phyloP scores from a whole-genome alignment of 306 rosid species.

The Coriaria nepalensis region DNA sequence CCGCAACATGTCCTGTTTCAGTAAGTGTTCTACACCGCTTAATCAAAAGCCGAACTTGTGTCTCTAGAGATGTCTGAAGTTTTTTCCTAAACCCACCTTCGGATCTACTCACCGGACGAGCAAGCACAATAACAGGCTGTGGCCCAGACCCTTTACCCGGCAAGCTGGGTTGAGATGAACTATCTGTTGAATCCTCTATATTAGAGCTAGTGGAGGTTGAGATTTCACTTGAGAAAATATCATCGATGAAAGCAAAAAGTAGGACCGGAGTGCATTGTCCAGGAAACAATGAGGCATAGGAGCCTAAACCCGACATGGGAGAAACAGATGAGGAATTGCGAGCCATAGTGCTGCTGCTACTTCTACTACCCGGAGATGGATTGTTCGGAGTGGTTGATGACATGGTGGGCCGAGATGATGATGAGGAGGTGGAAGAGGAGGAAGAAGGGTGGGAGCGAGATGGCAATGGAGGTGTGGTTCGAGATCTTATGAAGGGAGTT shows the following conservation, averaged over 20 bases:
- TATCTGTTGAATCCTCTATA: conserved; percentile 48
- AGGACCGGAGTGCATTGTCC: conserved; percentile 89
- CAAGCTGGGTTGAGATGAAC: conserved; percentile 38
- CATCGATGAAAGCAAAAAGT: conserved; percentile 66
- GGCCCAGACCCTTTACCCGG: conserved; percentile 66
- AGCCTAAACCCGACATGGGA: conserved; percentile 81
- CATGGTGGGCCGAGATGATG: conserved; percentile 33
- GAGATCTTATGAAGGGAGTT: conserved; percentile 60
- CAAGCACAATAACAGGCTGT: conserved; percentile 79
- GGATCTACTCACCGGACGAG: conserved; percentile 66
- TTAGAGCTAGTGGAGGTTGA: conserved; percentile 29
- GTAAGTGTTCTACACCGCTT: conserved; percentile 66
- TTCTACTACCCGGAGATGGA: conserved; percentile 56
- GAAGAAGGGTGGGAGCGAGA: conserved; percentile 44
- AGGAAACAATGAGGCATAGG: conserved; percentile 81
- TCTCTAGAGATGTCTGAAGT: conserved; percentile 75
- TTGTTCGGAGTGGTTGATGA: conserved; percentile 28
- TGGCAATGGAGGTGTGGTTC: conserved; percentile 20
- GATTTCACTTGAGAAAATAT: conserved; percentile 51
- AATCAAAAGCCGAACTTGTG: conserved; percentile 66
- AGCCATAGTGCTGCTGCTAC: conserved; percentile 41
- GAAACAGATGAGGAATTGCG: conserved; percentile 56
- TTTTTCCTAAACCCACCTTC: conserved; percentile 79
- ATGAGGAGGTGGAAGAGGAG: too few relatives aligned
- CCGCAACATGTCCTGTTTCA: conserved; percentile 50